Percentiles rank a stretch among this genome's conserved stretches.
Conservation (phyloP, 2,329 filamentous ascomycete genomes). For the Hypoxylon sp. region DNA sequence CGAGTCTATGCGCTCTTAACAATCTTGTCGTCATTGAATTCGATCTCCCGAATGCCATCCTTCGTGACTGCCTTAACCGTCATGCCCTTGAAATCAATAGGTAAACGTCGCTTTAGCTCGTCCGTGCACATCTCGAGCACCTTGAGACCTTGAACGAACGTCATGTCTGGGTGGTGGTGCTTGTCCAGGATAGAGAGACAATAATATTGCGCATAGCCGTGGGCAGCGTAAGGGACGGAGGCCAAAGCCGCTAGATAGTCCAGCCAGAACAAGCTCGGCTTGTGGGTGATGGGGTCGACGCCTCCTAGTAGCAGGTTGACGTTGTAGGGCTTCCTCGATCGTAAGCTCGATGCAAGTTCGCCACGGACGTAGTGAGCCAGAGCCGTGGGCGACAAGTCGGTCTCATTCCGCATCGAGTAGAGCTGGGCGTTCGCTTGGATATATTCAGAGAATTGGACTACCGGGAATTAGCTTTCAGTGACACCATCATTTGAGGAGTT, state of each 20-base stretch:
- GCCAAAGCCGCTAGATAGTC: conserved; percentile 95
- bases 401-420: conserved; percentile 98
- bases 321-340: conserved; percentile 94
- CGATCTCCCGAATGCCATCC: conserved; percentile 88
- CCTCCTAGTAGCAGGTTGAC: conserved; percentile 97
- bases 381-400: conserved; percentile 89
- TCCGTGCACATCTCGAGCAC: conserved; percentile 95
- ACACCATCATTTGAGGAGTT: neutral
- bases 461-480: conserved; percentile 37
- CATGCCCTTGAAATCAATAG: conserved; percentile 99
- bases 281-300: conserved; percentile 90
- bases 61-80: conserved; percentile 94
- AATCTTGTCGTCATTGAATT: conserved; percentile 86
- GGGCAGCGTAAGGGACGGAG: conserved; percentile 92
- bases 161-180: conserved; percentile 96
- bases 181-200: conserved; percentile 98
- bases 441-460: conserved; percentile 99
- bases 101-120: conserved; percentile 95
- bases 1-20: conserved; percentile 71
- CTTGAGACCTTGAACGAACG: conserved; percentile 89
- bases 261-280: conserved; percentile 95
- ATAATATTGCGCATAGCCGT: conserved; percentile 99
- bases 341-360: conserved; percentile 90
- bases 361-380: conserved; percentile 94
- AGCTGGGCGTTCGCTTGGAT: conserved; percentile 98